A percentile compares a stretch with the other conserved stretches of the same genome.
These are phyloP conservation scores for Pythium volutum DNA, from an alignment of 352 stramenopile species.

Conservation along the genomic window DNA sequence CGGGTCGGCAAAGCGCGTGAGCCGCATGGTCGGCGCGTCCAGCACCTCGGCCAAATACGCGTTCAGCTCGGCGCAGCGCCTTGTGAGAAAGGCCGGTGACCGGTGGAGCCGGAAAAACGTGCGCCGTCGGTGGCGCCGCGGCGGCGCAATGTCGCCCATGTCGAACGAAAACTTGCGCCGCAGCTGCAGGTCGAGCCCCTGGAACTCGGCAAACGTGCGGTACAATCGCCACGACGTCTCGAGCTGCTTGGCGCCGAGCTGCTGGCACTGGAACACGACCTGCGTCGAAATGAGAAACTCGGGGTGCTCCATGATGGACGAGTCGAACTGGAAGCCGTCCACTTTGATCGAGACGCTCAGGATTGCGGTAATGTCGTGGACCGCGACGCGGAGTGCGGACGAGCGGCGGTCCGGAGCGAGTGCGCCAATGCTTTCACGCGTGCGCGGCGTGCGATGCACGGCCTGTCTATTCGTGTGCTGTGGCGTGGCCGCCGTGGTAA, in stretches of 20 bases:
- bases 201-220: constrained; percentile 74
- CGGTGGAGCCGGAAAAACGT: constrained; percentile 62
- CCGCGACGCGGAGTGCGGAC: constrained; percentile 23
- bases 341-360: constrained; percentile 55
- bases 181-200: constrained; percentile 67
- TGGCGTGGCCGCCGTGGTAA: neutral
- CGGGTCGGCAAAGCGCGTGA: constrained; percentile 72
- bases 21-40: constrained; percentile 38
- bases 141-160: constrained; percentile 55
- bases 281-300: constrained; percentile 65
- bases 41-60: constrained; percentile 50
- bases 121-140: constrained; percentile 46
- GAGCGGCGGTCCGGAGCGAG: constrained; percentile 10
- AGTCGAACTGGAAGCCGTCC: constrained; percentile 65
- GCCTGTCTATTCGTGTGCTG: neutral
- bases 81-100: constrained; percentile 51
- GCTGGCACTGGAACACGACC: constrained; percentile 64
- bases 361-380: constrained; percentile 68
- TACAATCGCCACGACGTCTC: constrained; percentile 60
- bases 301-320: constrained; percentile 72
- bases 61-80: constrained; percentile 64
- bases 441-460: neutral
- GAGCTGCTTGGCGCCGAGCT: constrained; percentile 48
- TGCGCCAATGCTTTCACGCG: constrained; percentile 10
- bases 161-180: constrained; percentile 54